Evolutionary conservation across 257 asterid genomes (phyloP).

Genomic region (Solanum sitiens): DNA sequence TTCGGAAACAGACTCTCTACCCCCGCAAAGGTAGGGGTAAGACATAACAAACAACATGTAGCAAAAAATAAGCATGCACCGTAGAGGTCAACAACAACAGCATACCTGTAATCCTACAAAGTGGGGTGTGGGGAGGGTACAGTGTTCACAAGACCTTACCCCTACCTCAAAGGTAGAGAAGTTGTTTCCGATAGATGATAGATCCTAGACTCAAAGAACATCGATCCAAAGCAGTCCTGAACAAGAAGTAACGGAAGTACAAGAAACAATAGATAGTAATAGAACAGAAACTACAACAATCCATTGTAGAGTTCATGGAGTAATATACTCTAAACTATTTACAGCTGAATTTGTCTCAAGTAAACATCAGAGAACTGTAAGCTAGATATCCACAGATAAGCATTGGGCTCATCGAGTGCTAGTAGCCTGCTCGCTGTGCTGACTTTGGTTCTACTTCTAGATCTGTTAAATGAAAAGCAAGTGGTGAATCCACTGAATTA

Average conservation of each 20-base stretch:
- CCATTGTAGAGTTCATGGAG: neutral
- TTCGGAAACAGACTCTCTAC: neutral
- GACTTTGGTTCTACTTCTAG: neutral
- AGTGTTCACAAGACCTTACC: neutral
- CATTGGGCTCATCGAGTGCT: neutral
- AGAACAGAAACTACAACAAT: neutral
- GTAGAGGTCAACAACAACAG: neutral
- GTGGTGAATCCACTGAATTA: neutral
- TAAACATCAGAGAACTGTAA: neutral
- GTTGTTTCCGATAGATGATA: neutral
- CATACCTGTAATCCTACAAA: neutral
- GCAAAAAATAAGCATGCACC: neutral
- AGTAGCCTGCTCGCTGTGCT: neutral
- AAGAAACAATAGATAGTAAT: neutral
- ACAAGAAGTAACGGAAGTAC: neutral
- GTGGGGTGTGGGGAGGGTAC: neutral
- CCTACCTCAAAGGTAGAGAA: neutral
- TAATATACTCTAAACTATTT: neutral
- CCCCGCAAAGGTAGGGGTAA: neutral
- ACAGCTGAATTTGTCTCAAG: neutral
- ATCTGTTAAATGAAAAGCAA: neutral
- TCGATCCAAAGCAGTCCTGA: neutral
- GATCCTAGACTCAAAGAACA: neutral
- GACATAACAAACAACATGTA: neutral
- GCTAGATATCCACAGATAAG: neutral